Base-by-base conservation (phyloP, 2,329 filamentous ascomycete genomes). In the Botrytis fragariae region DNA sequence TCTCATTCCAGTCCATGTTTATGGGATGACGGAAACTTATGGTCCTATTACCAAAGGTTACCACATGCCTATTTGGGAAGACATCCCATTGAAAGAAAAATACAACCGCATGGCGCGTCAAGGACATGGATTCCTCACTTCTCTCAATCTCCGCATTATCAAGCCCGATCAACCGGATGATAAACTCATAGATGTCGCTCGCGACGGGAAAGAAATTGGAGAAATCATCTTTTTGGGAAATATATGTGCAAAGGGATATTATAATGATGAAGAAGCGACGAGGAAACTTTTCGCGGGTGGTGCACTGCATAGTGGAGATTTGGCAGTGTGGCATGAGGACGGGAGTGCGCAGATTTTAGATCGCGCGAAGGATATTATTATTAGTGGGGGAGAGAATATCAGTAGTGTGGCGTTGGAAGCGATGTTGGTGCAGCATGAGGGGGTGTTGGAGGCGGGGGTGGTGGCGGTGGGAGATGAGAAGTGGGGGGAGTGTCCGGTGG, bases 401-500 rank as follows among this genome's bases (percentile, higher is more conserved):
- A 97, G 93, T 4, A 97, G 93, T 0, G 92, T 99, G 1, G 94
- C 96, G 0, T 87, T 99, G 5, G 96, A 99, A 83, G 90, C 91
- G 74, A 93, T 97, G 90, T 87, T 99, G 1, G 92, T 92, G 9
- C 91, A 93, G 67, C 96, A 99, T 81, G 94, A 95, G 0, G 90
- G 93, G 77, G 89, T 99, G 54, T 88, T 99, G 37, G 96, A 99
- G 84, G 95, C 92, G 1, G 96, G 94, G 54, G 95, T 98, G 45
- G 93, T 98, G 8, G 93, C 93, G 1, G 91, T 98, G 0, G 87
- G 91, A 0, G 95, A 98, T 81, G 91, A 90, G 54, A 93, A 97
- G 81, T 99, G 95, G 95, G 96, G 96, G 37, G 96, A 99, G 84
- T 85, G 93, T n/a, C 95, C 96, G 20, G 97, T 97, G 84, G 96